A percentile compares a stretch with the other conserved stretches of the same genome.
These are phyloP conservation scores for Colletotrichum siamense DNA, from an alignment of 2,329 filamentous ascomycete genomes.

Conservation along the genomic window DNA sequence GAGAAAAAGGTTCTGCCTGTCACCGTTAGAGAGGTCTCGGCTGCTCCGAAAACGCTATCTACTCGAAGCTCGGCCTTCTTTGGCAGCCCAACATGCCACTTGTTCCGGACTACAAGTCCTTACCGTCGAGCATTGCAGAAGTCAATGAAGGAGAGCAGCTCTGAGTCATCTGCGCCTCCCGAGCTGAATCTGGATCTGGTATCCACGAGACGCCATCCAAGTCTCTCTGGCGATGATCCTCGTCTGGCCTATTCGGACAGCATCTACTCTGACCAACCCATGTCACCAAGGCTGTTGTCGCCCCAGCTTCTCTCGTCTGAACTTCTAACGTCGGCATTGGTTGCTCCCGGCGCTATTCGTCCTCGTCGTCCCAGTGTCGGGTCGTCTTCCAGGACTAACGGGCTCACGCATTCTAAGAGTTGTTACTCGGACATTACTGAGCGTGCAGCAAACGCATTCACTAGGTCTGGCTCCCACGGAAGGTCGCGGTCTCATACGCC, in stretches of 20 bases:
- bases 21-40: constrained; percentile 16
- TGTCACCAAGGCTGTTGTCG: not conserved
- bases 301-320: not conserved
- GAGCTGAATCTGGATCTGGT: constrained; percentile 42
- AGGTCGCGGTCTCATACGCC: not conserved
- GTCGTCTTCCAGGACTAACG: too few relatives aligned
- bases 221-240: constrained; percentile 44
- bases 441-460: not conserved
- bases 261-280: constrained; percentile 47
- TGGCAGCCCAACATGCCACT: constrained; percentile 53
- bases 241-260: constrained; percentile 51
- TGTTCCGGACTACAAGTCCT: constrained; percentile 61
- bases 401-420: not conserved
- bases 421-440: not conserved
- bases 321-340: not conserved
- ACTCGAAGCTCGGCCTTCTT: constrained; percentile 56
- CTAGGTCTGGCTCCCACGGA: not conserved
- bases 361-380: not conserved
- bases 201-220: constrained; percentile 39
- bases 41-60: constrained; percentile 34
- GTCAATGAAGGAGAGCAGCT: constrained; percentile 42
- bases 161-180: not conserved
- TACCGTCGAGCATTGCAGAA: constrained; percentile 58
- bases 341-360: not conserved
- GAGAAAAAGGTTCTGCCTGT: not conserved